phyloP scores from a whole-genome alignment of 2,329 filamentous ascomycete species.

The Dactylonectria macrodidyma region DNA sequence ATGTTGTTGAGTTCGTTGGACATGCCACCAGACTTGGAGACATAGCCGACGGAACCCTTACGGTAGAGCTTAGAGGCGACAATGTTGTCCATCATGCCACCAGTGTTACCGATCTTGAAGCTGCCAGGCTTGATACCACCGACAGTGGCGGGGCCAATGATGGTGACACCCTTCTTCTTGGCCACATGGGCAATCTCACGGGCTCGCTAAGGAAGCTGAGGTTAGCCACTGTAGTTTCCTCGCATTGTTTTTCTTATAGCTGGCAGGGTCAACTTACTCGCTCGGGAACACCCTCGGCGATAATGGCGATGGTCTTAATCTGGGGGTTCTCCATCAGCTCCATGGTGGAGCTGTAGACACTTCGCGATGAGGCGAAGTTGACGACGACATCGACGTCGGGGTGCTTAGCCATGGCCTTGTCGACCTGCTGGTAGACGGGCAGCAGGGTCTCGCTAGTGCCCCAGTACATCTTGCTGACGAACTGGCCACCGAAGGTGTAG shows the following conservation, averaged over 20 bases:
- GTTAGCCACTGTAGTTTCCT: slow-evolving; percentile 30
- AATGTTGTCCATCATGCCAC: slow-evolving; percentile 99
- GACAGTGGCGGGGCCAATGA: slow-evolving; percentile 97
- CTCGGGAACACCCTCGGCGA: slow-evolving; percentile 99
- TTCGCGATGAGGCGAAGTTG: slow-evolving; percentile 99
- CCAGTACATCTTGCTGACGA: slow-evolving; percentile 99
- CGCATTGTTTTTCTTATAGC: slow-evolving; percentile 17
- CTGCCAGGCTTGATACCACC: slow-evolving; percentile 99
- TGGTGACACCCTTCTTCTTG: slow-evolving; percentile 98
- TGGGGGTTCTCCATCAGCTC: slow-evolving; percentile 98
- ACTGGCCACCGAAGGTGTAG: slow-evolving; percentile 99
- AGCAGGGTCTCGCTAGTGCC: slow-evolving; percentile 99
- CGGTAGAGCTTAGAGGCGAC: slow-evolving; percentile 99
- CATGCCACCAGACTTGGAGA: slow-evolving; percentile 99
- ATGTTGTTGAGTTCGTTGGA: slow-evolving; percentile 99
- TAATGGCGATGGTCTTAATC: slow-evolving; percentile 99
- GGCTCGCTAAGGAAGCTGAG: slow-evolving; percentile 76
- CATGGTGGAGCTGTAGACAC: slow-evolving; percentile 98
- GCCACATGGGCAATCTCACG: slow-evolving; percentile 98
- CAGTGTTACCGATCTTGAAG: slow-evolving; percentile 99
- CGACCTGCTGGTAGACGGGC: slow-evolving; percentile 95
- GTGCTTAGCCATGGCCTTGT: slow-evolving; percentile 97
- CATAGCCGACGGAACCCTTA: slow-evolving; percentile 98
- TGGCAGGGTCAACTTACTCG: slow-evolving; percentile 73
- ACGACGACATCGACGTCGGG: slow-evolving; percentile 96